These are phyloP conservation scores for Candida sakaeoensis DNA, from an alignment of 805 yeast genomes.

Conservation along the genomic window DNA sequence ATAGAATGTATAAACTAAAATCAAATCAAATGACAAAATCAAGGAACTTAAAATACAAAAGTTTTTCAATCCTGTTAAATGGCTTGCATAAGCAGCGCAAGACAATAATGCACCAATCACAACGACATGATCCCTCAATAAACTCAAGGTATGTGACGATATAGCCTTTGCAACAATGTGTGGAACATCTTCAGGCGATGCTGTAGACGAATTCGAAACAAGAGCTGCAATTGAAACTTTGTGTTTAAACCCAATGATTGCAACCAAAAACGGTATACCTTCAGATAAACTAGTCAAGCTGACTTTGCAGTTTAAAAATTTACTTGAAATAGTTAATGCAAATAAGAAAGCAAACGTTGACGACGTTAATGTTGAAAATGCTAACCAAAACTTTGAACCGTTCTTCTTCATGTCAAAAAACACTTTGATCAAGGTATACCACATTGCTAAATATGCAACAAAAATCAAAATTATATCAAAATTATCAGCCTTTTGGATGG, in stretches of 20 bases:
- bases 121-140: slow-evolving; percentile 72
- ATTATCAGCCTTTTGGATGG: slow-evolving; percentile 71
- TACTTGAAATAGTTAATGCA: slow-evolving; percentile 61
- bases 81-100: slow-evolving; percentile 62
- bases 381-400: slow-evolving; percentile 88
- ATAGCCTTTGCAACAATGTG: slow-evolving; percentile 43
- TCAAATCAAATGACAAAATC: slow-evolving; percentile 65
- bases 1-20: slow-evolving; percentile 75
- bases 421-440: slow-evolving; percentile 72
- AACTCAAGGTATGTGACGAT: slow-evolving; percentile 41
- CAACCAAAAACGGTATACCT: slow-evolving; percentile 90
- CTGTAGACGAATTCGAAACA: slow-evolving; percentile 42
- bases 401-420: slow-evolving; percentile 70
- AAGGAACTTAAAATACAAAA: slow-evolving; percentile 75
- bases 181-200: slow-evolving; percentile 37
- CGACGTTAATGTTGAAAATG: slow-evolving; percentile 70
- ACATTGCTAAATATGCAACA: slow-evolving; percentile 82
- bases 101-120: slow-evolving; percentile 67
- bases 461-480: slow-evolving; percentile 80
- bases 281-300: slow-evolving; percentile 76
- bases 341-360: slow-evolving; percentile 80
- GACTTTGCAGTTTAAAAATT: slow-evolving; percentile 54
- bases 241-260: slow-evolving; percentile 87
- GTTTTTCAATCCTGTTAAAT: slow-evolving; percentile 69
- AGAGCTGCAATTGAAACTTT: slow-evolving; percentile 68